These are phyloP conservation scores for Beta vulgaris DNA, from an alignment of 148 eudicot genomes.

Conservation along the genomic window DNA sequence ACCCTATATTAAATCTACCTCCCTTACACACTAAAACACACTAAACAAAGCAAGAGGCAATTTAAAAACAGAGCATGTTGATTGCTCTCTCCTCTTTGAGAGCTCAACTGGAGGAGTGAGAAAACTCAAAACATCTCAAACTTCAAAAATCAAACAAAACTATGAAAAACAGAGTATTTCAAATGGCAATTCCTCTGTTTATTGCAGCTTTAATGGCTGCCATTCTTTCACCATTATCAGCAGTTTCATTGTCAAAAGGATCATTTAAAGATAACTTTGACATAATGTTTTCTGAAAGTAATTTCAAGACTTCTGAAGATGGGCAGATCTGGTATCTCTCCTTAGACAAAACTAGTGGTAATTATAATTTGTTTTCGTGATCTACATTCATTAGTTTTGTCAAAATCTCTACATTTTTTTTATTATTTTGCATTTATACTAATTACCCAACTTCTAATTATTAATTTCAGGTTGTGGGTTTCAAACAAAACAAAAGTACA, in stretches of 20 bases:
- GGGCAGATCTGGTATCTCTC: conserved; percentile 92
- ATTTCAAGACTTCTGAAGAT: conserved; percentile 73
- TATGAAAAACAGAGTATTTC: conserved; percentile 24
- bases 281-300: conserved; percentile 62
- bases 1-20: conserved; percentile 13
- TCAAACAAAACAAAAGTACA: conserved; percentile 75
- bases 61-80: conserved; percentile 34
- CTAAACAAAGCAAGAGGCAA: conserved; percentile 7
- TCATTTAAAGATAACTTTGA: conserved; percentile 58
- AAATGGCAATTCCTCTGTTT: conserved; percentile 30
- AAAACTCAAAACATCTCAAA: conserved; percentile 4
- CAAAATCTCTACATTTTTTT: neutral
- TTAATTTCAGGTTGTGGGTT: conserved; percentile 79
- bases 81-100: conserved; percentile 8
- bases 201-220: conserved; percentile 33
- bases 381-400: neutral
- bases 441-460: neutral
- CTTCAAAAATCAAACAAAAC: conserved; percentile 6
- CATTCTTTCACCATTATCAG: conserved; percentile 24
- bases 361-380: neutral
- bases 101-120: conserved; percentile 1
- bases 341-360: conserved; percentile 69
- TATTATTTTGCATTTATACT: neutral
- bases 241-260: conserved; percentile 43
- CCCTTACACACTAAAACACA: neutral